Evolutionary conservation across 2,329 filamentous ascomycete genomes (phyloP), one percentile per base, ranked within the genome.

Genomic region (Aureobasidium sp.): DNA sequence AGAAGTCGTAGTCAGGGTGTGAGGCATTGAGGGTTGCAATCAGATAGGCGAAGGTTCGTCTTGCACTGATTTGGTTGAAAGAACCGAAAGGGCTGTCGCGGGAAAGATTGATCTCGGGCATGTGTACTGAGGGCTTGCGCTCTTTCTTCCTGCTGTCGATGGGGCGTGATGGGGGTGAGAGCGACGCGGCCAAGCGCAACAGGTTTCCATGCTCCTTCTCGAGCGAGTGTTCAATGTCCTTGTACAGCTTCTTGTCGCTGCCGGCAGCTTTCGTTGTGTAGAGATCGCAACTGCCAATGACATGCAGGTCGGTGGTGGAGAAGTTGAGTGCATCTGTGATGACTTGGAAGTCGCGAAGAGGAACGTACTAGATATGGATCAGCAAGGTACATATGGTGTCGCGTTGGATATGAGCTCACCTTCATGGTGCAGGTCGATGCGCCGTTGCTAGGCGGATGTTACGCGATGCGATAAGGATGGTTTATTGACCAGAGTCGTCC

Each of bases 191-290:
- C 32, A 96, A 84, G 65, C 91, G 88, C 54, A 97, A 81, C 1
- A 96, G 84, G 8, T 91, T 90, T 68, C 91, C 89, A 81, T 97
- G 91, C 74, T 96, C 91, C 41, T 89, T 89, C 74, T 95, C 91
- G 63, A 99, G 84, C 34, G 90, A 91, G 71, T 89, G 86, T 73
- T 97, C 92, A 71, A 99, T 97, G 72, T 88, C 90, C 76, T 92
- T 95, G 81, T 97, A 97, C 9, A 99, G 81, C 73, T 97, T 97
- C 83, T 97, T 97, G 74, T 99, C 94, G 65, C 88, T 87, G 49
- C 92, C 91, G 61, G 93, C 91, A 34, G 94, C 92, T 76, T 99
- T 99, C 30, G 92, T 97, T 10, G 93, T 97, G 80, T 97, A 99
- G 21, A 97, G 82, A 75, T 99, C 94, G 80, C 93, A 97, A 66